Evolutionary conservation across 2,329 filamentous ascomycete species (phyloP), one percentile per base, ranked within the genome.

Genomic region (Fusarium heterosporum): DNA sequence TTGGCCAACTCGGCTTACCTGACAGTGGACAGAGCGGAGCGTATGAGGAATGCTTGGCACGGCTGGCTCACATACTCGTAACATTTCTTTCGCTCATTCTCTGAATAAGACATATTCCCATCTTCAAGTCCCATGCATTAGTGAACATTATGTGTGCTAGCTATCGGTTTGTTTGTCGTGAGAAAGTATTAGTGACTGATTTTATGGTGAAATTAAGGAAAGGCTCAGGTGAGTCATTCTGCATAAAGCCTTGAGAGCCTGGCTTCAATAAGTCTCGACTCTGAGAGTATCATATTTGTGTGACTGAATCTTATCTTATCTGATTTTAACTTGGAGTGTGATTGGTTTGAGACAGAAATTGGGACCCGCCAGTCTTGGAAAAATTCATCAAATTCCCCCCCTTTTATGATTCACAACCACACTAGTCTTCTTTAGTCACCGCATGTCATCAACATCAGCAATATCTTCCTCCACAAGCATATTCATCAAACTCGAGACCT

Each of bases 21-120:
- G 14, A 68, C 68, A 2, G 56, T 56, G 1, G 55, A 64, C 1
- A 48, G 61, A 4, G 66, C 66, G 1, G 66, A 71, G 57, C 65
- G 68, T 2, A 56, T 66, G 52, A 71, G 64, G 63, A 69, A 71
- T 59, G 55, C 68, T n/a, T 71, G 69, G 69, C 69, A 71, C 10
- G 69, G 69, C 2, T 71, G 68, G 68, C 54, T 70, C 16, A 68
- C 68, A 1, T 70, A 70, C 14, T 70, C 68, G n/a, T 68, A 61
- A 56, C 19, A 53, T 34, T 42, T n/a, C 8, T n/a, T 17, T 59
- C 34, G 9, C 4, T 22, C 22, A 22, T 22, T 22, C 22, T 22
- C 6, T 22, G 4, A 22, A 22, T 22, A 4, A 22, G 22, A 22
- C 6, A 22, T 6, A 4, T 22, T 22, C 22, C 4, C 22, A 22